A percentile compares a stretch with the other conserved stretches of the same genome.
Evolutionary conservation across 345 rosid genomes (phyloP).

Genomic region (Citrus australasica): DNA sequence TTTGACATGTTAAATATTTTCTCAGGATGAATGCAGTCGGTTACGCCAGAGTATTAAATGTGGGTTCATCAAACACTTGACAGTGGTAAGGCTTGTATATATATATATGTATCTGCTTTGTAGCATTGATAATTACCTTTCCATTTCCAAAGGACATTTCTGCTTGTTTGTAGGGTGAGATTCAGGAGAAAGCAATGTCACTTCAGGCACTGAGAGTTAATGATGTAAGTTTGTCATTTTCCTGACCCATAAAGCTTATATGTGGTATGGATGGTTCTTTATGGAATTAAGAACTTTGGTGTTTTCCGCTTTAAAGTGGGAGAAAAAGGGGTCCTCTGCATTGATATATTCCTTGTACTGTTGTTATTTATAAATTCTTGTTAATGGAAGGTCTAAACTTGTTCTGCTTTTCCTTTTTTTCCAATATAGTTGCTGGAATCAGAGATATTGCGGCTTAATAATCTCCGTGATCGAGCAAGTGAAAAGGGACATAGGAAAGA

Average conservation of each 20-base stretch:
- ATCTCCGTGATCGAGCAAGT: constrained; percentile 87
- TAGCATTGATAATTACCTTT: neutral
- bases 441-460: constrained; percentile 56
- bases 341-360: neutral
- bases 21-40: constrained; percentile 81
- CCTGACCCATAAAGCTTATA: neutral
- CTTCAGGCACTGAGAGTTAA: constrained; percentile 61
- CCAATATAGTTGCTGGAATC: constrained; percentile 58
- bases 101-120: constrained; percentile 6
- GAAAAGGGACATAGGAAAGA: constrained; percentile 72
- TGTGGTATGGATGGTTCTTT: neutral
- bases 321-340: too few species aligned
- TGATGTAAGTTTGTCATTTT: constrained; percentile 48
- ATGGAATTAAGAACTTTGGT: neutral
- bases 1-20: constrained; percentile 21
- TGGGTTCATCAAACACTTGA: constrained; percentile 61
- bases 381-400: neutral
- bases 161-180: constrained; percentile 60
- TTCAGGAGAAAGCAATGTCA: constrained; percentile 58
- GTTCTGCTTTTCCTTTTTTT: constrained; percentile 5
- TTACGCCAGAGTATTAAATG: constrained; percentile 63
- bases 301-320: neutral
- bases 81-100: constrained; percentile 53
- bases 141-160: constrained; percentile 5
- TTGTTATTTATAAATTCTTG: neutral